Evolutionary conservation across 192 early-diverging fungal genomes (phyloP).

Genomic region (Coemansia sp.): DNA sequence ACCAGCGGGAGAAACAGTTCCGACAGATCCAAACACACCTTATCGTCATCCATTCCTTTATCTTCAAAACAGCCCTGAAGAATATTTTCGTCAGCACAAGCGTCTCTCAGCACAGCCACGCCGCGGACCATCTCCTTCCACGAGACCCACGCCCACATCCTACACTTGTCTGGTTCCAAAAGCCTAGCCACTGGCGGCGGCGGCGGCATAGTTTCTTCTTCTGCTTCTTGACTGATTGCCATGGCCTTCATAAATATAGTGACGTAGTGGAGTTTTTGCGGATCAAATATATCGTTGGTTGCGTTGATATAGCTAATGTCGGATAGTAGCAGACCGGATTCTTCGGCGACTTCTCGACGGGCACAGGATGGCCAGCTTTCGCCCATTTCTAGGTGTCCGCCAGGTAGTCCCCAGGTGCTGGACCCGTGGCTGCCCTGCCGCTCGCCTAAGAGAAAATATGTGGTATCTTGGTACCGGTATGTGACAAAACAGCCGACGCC

Average conservation of each 20-base stretch:
- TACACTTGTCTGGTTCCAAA: conserved; percentile 27
- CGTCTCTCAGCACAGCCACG: conserved; percentile 12
- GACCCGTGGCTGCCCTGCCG: conserved; percentile 18
- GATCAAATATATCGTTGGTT: conserved; percentile 15
- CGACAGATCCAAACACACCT: background rate
- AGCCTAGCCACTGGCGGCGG: conserved; percentile 3
- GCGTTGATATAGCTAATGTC: background rate
- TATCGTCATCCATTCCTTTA: background rate
- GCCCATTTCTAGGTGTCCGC: conserved; percentile 25
- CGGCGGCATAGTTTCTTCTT: background rate
- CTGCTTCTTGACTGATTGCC: background rate
- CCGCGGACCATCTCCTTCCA: conserved; percentile 12
- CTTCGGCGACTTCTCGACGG: conserved; percentile 16
- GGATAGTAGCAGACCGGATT: conserved; percentile 3
- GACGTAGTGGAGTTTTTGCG: conserved; percentile 8
- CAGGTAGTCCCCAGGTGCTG: conserved; percentile 19
- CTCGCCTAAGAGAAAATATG: conserved; percentile 19
- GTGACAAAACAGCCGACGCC: conserved; percentile 39
- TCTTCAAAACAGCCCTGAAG: background rate
- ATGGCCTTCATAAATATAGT: conserved; percentile 4
- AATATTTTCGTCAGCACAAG: background rate
- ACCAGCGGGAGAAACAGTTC: conserved; percentile 15
- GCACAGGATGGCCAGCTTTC: conserved; percentile 15
- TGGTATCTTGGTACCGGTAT: conserved; percentile 15
- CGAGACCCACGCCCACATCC: conserved; percentile 16